Percentiles rank a stretch among this genome's conserved stretches.
Conservation (phyloP, 345 rosid genomes). For the Firmiana major region DNA sequence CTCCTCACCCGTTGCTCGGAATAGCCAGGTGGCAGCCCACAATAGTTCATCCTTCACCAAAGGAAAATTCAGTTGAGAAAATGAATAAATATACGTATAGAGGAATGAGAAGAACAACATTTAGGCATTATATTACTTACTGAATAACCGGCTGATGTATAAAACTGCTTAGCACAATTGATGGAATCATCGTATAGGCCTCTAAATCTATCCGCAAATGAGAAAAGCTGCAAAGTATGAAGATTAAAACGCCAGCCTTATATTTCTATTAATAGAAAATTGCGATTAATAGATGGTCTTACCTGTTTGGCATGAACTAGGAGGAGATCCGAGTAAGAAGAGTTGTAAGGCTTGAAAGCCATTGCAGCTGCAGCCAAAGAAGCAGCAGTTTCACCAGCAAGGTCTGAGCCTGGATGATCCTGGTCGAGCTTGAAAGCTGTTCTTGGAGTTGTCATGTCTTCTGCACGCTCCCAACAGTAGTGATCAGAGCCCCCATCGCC, state of each 20-base stretch:
- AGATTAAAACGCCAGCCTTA: background rate
- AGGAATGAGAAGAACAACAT: background rate
- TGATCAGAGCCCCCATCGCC: slow-evolving; percentile 88
- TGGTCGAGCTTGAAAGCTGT: slow-evolving; percentile 65
- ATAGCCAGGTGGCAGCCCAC: slow-evolving; percentile 83
- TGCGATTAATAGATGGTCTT: background rate
- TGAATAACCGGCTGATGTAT: slow-evolving; percentile 52
- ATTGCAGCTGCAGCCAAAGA: slow-evolving; percentile 74
- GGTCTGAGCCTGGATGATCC: slow-evolving; percentile 71
- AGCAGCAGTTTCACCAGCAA: slow-evolving; percentile 82
- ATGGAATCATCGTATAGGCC: slow-evolving; percentile 60
- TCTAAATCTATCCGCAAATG: slow-evolving; percentile 58
- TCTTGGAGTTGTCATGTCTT: slow-evolving; percentile 90
- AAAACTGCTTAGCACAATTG: slow-evolving; percentile 44
- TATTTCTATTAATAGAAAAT: background rate
- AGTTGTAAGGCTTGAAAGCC: slow-evolving; percentile 75
- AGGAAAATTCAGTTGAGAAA: background rate
- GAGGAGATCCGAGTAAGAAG: slow-evolving; percentile 65
- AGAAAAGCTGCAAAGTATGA: slow-evolving; percentile 45
- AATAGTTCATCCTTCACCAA: slow-evolving; percentile 67
- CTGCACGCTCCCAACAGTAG: slow-evolving; percentile 80
- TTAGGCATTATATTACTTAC: slow-evolving; percentile 22
- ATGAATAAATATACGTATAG: background rate
- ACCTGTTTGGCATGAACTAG: slow-evolving; percentile 73
- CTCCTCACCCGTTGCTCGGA: slow-evolving; percentile 56